A percentile compares a stretch with the other conserved stretches of the same genome.
phyloP scores from a whole-genome alignment of 495 filamentous ascomycete genomes.

The Echria macrotheca region DNA sequence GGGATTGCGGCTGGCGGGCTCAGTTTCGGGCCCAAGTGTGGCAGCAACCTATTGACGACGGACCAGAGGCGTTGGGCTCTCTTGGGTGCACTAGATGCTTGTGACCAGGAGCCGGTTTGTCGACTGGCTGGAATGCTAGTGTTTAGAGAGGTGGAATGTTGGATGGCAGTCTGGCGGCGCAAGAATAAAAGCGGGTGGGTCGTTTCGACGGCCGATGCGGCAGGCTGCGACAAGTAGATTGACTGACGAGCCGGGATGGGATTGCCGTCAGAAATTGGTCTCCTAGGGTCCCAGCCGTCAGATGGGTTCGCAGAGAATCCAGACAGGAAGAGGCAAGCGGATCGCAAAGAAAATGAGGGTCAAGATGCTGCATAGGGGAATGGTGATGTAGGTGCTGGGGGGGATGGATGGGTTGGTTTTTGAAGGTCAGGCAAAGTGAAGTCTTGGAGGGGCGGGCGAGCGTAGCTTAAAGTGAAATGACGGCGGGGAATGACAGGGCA shows the following conservation, averaged over 20 bases:
- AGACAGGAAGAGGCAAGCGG: neutral
- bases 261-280: slow-evolving; percentile 12
- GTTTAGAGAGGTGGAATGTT: slow-evolving; percentile 22
- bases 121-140: slow-evolving; percentile 18
- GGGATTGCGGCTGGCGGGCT: slow-evolving; percentile 14
- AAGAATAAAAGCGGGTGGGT: slow-evolving; percentile 16
- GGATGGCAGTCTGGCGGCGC: slow-evolving; percentile 18
- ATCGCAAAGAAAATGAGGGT: neutral
- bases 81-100: slow-evolving; percentile 8
- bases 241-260: slow-evolving; percentile 9
- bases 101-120: slow-evolving; percentile 10
- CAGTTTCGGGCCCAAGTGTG: slow-evolving; percentile 13
- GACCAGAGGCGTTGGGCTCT: neutral
- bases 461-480: slow-evolving; percentile 33
- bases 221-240: slow-evolving; percentile 19
- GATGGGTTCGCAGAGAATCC: slow-evolving; percentile 1
- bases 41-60: slow-evolving; percentile 14
- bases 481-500: slow-evolving; percentile 35
- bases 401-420: slow-evolving; percentile 15
- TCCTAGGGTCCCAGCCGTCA: slow-evolving; percentile 1
- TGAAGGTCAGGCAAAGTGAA: slow-evolving; percentile 22
- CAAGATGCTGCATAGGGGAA: slow-evolving; percentile 4
- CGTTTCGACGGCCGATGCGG: slow-evolving; percentile 19
- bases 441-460: slow-evolving; percentile 34
- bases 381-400: slow-evolving; percentile 7